Conservation (phyloP, 495 filamentous ascomycete species). For the Aspergillus incahuasiensis region DNA sequence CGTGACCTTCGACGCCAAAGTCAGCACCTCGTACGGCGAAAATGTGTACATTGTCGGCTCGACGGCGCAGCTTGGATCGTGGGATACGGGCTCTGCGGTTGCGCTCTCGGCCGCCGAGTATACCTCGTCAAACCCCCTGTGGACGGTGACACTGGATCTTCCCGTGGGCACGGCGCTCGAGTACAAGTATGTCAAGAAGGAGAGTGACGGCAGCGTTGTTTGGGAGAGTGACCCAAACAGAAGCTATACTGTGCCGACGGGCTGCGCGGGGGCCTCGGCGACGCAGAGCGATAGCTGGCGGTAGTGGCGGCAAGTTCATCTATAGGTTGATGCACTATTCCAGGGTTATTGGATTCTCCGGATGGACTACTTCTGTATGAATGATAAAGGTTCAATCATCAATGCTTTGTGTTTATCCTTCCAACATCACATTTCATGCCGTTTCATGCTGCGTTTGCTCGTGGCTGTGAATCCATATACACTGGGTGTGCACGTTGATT, state of each 20-base stretch:
- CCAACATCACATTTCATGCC: too few species aligned
- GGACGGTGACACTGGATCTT: constrained; percentile 46
- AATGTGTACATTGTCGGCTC: constrained; percentile 55
- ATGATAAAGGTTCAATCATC: too few species aligned
- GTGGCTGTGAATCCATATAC: too few species aligned
- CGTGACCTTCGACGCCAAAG: constrained; percentile 46
- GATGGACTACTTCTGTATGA: too few species aligned
- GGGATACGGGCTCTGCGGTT: constrained; percentile 45
- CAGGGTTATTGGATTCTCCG: too few species aligned
- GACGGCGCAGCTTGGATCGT: constrained; percentile 47
- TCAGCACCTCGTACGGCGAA: constrained; percentile 52
- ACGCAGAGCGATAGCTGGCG: background rate
- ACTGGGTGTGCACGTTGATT: too few species aligned
- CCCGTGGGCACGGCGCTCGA: constrained; percentile 46
- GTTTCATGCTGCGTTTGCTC: too few species aligned
- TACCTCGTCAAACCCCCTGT: constrained; percentile 46
- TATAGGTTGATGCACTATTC: too few species aligned
- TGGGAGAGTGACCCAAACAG: constrained; percentile 63
- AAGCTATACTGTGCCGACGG: constrained; percentile 45
- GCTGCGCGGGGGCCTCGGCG: constrained; percentile 24
- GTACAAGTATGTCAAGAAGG: constrained; percentile 63
- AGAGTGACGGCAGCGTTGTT: constrained; percentile 42
- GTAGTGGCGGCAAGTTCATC: background rate
- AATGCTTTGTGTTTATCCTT: too few species aligned
- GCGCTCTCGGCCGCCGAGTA: constrained; percentile 48